Percentiles rank a stretch among this genome's conserved stretches.
phyloP scores from a whole-genome alignment of 768 basidiomycete species.

The Mycena polygramma region DNA sequence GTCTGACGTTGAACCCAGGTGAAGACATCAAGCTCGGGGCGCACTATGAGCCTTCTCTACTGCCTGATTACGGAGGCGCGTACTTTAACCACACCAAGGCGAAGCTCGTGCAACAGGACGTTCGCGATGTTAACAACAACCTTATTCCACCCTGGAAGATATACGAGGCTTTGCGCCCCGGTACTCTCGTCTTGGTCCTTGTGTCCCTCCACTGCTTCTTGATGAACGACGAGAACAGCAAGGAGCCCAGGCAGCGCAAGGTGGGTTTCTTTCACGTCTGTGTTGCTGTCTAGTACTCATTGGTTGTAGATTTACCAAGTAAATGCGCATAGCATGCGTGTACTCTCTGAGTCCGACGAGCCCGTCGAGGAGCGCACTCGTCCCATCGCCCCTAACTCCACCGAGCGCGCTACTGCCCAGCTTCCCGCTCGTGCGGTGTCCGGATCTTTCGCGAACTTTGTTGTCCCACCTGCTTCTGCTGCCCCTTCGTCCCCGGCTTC shows the following conservation, averaged over 20 bases:
- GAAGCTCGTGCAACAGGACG: not conserved
- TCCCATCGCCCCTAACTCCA: not conserved
- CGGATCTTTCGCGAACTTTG: too few relatives aligned
- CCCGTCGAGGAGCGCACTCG: not conserved
- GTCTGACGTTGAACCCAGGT: not conserved
- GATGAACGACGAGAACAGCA: not conserved
- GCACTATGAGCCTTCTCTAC: not conserved
- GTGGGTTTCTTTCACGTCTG: too few relatives aligned
- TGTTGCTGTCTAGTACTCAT: too few relatives aligned
- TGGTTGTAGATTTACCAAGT: not conserved
- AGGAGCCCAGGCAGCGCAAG: not conserved
- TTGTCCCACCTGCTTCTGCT: too few relatives aligned
- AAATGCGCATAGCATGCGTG: not conserved
- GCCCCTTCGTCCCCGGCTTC: too few relatives aligned
- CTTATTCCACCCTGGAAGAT: constrained; percentile 4
- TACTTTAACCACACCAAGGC: not conserved
- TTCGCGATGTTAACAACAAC: not conserved
- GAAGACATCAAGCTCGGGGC: constrained; percentile 1
- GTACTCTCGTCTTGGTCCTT: not conserved
- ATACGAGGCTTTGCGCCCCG: not conserved
- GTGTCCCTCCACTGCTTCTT: too few relatives aligned
- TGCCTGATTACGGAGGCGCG: constrained; percentile 1
- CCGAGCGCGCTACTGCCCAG: too few relatives aligned
- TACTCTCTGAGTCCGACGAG: not conserved
- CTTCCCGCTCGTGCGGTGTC: too few relatives aligned